These are phyloP conservation scores for Phytopythium helicoides DNA, from an alignment of 352 stramenopile genomes.

Conservation along the genomic window DNA sequence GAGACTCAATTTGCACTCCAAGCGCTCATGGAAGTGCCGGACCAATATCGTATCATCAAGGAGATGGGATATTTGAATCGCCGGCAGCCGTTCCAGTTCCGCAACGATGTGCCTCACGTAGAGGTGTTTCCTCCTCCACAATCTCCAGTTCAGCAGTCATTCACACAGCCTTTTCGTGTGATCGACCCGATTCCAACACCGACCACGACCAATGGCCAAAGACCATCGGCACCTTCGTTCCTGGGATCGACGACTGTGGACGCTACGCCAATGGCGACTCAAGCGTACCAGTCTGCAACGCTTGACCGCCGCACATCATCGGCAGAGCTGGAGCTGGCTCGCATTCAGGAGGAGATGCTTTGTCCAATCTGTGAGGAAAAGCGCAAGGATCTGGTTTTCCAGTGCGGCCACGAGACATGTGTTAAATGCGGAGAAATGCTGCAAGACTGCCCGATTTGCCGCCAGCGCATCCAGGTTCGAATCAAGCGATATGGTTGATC, in stretches of 20 bases:
- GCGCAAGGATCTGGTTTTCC: slow-evolving; percentile 79
- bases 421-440: slow-evolving; percentile 46
- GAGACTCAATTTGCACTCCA: slow-evolving; percentile 76
- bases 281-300: background rate
- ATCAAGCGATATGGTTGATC: slow-evolving; percentile 64
- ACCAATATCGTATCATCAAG: slow-evolving; percentile 81
- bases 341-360: slow-evolving; percentile 61
- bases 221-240: background rate
- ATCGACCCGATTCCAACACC: background rate
- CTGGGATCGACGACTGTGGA: background rate
- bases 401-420: slow-evolving; percentile 85
- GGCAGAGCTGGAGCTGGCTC: slow-evolving; percentile 56
- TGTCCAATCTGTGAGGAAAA: slow-evolving; percentile 78
- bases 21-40: slow-evolving; percentile 84
- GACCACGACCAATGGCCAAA: too few species aligned
- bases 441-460: slow-evolving; percentile 67
- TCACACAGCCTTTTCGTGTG: background rate
- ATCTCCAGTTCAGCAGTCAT: slow-evolving; percentile 7
- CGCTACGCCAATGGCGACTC: slow-evolving; percentile 9
- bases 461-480: slow-evolving; percentile 66
- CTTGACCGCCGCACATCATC: slow-evolving; percentile 37
- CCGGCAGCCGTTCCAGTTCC: slow-evolving; percentile 25
- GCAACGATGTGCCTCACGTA: slow-evolving; percentile 51
- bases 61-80: slow-evolving; percentile 57
- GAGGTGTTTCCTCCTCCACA: slow-evolving; percentile 61